Evolutionary conservation across 225 moss, liverwort and hornwort species (phyloP).

Genomic region (Physcomitrium patens): DNA sequence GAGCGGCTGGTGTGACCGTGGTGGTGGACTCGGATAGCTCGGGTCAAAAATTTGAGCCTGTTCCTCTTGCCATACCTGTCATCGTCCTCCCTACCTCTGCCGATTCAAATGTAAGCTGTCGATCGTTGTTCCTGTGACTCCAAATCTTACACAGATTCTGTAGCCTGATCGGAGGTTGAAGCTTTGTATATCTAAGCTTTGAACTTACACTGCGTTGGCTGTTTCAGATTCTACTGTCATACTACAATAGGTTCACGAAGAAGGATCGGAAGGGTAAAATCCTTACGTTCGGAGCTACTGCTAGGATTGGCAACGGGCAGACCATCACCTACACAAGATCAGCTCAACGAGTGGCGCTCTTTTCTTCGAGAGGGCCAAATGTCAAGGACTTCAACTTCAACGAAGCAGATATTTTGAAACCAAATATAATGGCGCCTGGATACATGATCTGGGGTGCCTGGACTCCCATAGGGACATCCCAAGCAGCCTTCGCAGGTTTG

Average conservation of each 20-base stretch:
- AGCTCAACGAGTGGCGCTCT: slow-evolving; percentile 71
- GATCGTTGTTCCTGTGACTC: background rate
- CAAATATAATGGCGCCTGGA: slow-evolving; percentile 80
- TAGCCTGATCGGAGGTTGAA: background rate
- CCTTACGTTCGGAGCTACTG: slow-evolving; percentile 57
- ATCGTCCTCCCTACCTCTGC: slow-evolving; percentile 32
- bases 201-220: slow-evolving; percentile 7
- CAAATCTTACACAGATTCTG: background rate
- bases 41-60: slow-evolving; percentile 64
- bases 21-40: slow-evolving; percentile 74
- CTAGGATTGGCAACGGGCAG: slow-evolving; percentile 62
- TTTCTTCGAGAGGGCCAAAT: slow-evolving; percentile 83
- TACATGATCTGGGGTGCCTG: slow-evolving; percentile 81
- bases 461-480: slow-evolving; percentile 66
- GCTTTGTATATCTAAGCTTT: background rate
- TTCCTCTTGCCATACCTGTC: slow-evolving; percentile 51
- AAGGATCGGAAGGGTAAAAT: slow-evolving; percentile 53
- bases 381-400: slow-evolving; percentile 69
- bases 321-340: slow-evolving; percentile 42
- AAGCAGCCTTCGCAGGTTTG: slow-evolving; percentile 59
- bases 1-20: slow-evolving; percentile 74
- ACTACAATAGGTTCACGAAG: slow-evolving; percentile 59
- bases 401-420: slow-evolving; percentile 83
- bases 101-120: slow-evolving; percentile 28
- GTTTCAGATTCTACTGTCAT: slow-evolving; percentile 57